Evolutionary conservation across 2,329 filamentous ascomycete genomes (phyloP).

Genomic region (Nemania diffusa): DNA sequence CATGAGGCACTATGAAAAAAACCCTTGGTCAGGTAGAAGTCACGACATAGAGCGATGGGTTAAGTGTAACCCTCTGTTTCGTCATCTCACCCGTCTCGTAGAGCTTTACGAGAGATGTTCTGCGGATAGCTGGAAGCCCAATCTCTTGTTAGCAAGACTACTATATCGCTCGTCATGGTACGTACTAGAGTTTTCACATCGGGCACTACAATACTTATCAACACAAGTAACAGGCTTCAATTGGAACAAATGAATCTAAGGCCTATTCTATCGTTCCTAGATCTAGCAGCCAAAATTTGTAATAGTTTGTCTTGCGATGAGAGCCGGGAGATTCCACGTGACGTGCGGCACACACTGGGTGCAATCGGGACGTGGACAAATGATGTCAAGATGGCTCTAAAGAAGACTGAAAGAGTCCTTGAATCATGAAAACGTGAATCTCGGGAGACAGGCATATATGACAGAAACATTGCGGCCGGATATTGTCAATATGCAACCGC

Average conservation of each 20-base stretch:
- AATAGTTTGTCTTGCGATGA: not conserved
- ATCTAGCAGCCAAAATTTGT: not conserved
- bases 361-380: constrained; percentile 3
- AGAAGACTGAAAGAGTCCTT: not conserved
- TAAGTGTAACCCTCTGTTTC: not conserved
- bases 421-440: not conserved
- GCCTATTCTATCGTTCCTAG: not conserved
- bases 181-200: not conserved
- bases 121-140: not conserved
- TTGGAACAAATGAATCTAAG: not conserved
- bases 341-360: not conserved
- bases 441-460: not conserved
- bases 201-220: not conserved
- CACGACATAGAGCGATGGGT: not conserved
- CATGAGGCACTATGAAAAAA: not conserved
- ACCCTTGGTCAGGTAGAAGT: not conserved
- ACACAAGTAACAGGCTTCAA: not conserved
- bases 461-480: constrained; percentile 2
- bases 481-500: not conserved
- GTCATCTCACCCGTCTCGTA: not conserved
- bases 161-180: constrained; percentile 1
- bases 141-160: not conserved
- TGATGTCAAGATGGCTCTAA: not conserved
- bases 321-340: too few species aligned
- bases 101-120: not conserved